A percentile compares a stretch with the other conserved stretches of the same genome.
These are phyloP conservation scores for Ilex asprella DNA, from an alignment of 257 asterid species.

Conservation along the genomic window DNA sequence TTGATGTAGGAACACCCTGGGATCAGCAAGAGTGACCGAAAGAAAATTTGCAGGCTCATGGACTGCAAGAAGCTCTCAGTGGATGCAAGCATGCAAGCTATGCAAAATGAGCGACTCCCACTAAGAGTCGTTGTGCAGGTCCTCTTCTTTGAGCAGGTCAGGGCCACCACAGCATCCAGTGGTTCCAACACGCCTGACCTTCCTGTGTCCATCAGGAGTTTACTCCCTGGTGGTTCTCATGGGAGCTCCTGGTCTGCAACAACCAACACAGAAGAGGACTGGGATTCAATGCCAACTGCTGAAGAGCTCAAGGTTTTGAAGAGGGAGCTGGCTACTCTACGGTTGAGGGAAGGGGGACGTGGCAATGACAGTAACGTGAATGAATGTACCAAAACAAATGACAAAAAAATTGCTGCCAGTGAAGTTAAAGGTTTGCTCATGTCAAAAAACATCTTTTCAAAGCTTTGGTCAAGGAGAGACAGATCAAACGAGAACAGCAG, in stretches of 20 bases:
- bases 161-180: slow-evolving; percentile 37
- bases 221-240: slow-evolving; percentile 46
- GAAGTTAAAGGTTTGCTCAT: slow-evolving; percentile 36
- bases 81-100: slow-evolving; percentile 71
- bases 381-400: slow-evolving; percentile 22
- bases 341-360: slow-evolving; percentile 29
- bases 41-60: slow-evolving; percentile 64
- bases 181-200: slow-evolving; percentile 44
- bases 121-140: slow-evolving; percentile 74
- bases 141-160: slow-evolving; percentile 67
- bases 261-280: slow-evolving; percentile 74
- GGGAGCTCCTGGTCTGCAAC: slow-evolving; percentile 77
- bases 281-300: slow-evolving; percentile 58
- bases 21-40: slow-evolving; percentile 60
- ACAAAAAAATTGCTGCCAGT: slow-evolving; percentile 34
- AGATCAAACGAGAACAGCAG: slow-evolving; percentile 61
- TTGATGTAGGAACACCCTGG: slow-evolving; percentile 58
- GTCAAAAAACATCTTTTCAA: slow-evolving; percentile 44
- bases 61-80: slow-evolving; percentile 68
- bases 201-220: slow-evolving; percentile 33
- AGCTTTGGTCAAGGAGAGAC: slow-evolving; percentile 72
- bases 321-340: slow-evolving; percentile 47
- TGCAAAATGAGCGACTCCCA: slow-evolving; percentile 77
- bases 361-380: slow-evolving; percentile 11
- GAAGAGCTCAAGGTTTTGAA: slow-evolving; percentile 63